Conservation (phyloP, 225 moss, liverwort and hornwort genomes). For the Marchantia paleacea region DNA sequence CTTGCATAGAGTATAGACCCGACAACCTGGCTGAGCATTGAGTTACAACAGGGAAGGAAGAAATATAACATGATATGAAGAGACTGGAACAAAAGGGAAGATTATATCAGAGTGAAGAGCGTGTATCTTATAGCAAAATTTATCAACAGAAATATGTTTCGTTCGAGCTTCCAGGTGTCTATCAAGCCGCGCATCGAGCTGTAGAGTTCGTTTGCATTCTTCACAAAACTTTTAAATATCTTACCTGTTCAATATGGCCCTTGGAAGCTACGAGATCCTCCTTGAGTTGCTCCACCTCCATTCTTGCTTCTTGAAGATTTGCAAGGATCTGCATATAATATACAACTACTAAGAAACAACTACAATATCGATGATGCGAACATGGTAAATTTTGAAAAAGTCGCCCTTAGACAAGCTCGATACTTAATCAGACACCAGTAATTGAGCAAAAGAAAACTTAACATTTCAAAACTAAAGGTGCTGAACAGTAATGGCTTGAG, state of each 20-base stretch:
- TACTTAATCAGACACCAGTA: too few species aligned
- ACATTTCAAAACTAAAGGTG: neutral
- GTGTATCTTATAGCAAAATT: neutral
- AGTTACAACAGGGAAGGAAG: too few species aligned
- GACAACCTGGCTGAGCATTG: too few species aligned
- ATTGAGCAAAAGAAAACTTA: neutral
- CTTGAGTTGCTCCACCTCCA: constrained; percentile 73
- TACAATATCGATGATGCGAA: neutral
- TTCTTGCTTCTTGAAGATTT: constrained; percentile 72
- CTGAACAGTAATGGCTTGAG: too few species aligned
- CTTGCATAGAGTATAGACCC: too few species aligned
- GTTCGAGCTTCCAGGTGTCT: neutral
- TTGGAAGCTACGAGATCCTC: constrained; percentile 81
- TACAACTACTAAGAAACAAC: neutral
- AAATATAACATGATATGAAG: too few species aligned
- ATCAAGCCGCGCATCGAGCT: neutral
- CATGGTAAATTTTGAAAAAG: neutral
- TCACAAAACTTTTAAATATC: neutral
- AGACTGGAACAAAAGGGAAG: too few species aligned
- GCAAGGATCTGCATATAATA: constrained; percentile 55
- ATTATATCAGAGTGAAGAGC: too few species aligned
- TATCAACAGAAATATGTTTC: neutral
- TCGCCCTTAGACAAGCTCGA: neutral
- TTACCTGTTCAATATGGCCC: constrained; percentile 81
- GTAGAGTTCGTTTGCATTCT: neutral